A percentile compares a stretch with the other conserved stretches of the same genome.
These are phyloP conservation scores for Fusarium musae DNA, from an alignment of 2,329 filamentous ascomycete genomes.

Conservation along the genomic window DNA sequence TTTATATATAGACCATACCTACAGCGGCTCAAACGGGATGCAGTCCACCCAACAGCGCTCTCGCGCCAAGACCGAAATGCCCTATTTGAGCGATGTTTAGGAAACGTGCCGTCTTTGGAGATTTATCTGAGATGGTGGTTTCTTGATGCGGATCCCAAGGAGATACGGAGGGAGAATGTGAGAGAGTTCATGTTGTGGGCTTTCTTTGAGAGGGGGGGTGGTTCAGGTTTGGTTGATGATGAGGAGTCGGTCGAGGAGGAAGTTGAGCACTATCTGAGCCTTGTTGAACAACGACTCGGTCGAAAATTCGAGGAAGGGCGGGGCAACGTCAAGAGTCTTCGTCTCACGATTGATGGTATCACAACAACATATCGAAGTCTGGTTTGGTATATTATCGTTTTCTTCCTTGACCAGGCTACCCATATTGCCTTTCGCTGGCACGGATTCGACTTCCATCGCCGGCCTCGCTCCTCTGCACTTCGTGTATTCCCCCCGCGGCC, in stretches of 20 bases:
- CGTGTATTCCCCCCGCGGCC: constrained; percentile 69
- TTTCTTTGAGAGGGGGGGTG: constrained; percentile 64
- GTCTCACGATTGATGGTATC: constrained; percentile 74
- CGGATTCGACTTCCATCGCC: constrained; percentile 64
- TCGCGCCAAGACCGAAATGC: constrained; percentile 59
- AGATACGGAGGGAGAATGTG: constrained; percentile 75
- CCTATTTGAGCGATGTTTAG: constrained; percentile 67
- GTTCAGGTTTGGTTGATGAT: constrained; percentile 5
- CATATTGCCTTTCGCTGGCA: constrained; percentile 57
- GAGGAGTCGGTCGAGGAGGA: constrained; percentile 52
- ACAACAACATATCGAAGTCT: constrained; percentile 70
- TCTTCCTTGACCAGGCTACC: constrained; percentile 64
- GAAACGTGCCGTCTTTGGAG: constrained; percentile 64
- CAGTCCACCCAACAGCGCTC: constrained; percentile 55
- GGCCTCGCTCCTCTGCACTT: constrained; percentile 39
- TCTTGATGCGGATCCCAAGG: constrained; percentile 64
- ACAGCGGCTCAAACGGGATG: constrained; percentile 51
- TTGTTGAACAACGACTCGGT: constrained; percentile 65
- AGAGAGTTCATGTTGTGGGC: constrained; percentile 75
- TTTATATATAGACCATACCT: constrained; percentile 57
- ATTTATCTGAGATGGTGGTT: constrained; percentile 74
- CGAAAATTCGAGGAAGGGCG: constrained; percentile 62
- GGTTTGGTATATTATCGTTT: constrained; percentile 70
- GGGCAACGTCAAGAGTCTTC: constrained; percentile 65
- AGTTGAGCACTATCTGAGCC: constrained; percentile 59